Percentiles rank a stretch among this genome's conserved stretches.
Evolutionary conservation across 2,329 filamentous ascomycete genomes (phyloP).

Genomic region (Fusarium torulosum): DNA sequence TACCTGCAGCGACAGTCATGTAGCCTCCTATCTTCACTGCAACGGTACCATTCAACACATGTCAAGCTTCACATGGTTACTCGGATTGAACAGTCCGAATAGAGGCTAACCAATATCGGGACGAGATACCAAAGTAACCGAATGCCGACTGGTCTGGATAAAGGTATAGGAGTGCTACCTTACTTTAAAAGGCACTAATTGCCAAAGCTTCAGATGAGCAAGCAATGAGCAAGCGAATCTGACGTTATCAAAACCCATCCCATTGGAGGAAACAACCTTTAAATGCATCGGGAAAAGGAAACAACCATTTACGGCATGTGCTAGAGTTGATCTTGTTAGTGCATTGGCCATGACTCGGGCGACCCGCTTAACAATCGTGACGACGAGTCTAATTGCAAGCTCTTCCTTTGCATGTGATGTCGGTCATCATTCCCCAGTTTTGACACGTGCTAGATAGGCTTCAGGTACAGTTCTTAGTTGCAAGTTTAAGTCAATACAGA

Average conservation of each 20-base stretch:
- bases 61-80: conserved; percentile 19
- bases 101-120: not conserved
- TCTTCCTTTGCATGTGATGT: conserved; percentile 46
- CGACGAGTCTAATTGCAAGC: conserved; percentile 1
- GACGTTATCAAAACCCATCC: conserved; percentile 28
- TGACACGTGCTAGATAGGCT: conserved; percentile 48
- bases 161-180: conserved; percentile 1
- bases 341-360: conserved; percentile 35
- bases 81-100: conserved; percentile 13
- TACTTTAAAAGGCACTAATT: conserved; percentile 22
- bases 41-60: too few relatives aligned
- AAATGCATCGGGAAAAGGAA: conserved; percentile 33
- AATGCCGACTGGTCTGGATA: conserved; percentile 39
- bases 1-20: too few relatives aligned
- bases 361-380: conserved; percentile 34
- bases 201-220: conserved; percentile 6
- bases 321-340: conserved; percentile 38
- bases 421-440: conserved; percentile 41
- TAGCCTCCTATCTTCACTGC: not conserved
- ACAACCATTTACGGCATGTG: conserved; percentile 15
- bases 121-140: conserved; percentile 22
- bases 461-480: conserved; percentile 32
- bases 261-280: conserved; percentile 35
- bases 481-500: conserved; percentile 9
- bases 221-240: not conserved